Evolutionary conservation across 1,284 basidiomycete species (phyloP).

Genomic region (Mycena sp.): DNA sequence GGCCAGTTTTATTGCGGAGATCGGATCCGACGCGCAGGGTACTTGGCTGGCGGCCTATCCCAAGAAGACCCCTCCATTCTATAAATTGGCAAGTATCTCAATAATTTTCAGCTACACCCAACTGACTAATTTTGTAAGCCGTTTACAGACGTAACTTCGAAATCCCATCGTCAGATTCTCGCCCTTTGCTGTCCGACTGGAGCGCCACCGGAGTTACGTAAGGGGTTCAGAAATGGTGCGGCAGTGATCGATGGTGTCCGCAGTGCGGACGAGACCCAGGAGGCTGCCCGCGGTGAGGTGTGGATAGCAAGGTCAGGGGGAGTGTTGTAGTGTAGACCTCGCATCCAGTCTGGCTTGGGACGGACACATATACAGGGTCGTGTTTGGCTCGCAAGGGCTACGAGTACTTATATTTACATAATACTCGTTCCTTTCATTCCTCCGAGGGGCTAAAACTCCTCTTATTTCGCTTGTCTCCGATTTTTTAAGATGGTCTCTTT

Average conservation of each 20-base stretch:
- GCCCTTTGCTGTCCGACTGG: slow-evolving; percentile 2
- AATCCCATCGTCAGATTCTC: neutral
- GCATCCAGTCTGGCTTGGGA: no score
- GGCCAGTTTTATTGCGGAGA: slow-evolving; percentile 3
- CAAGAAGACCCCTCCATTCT: neutral
- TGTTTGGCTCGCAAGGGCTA: no score
- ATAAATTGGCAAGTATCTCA: neutral
- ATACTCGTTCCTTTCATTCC: no score
- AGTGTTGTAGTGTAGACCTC: no score
- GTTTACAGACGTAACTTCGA: neutral
- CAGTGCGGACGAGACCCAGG: neutral
- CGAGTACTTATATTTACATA: no score
- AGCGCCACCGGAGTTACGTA: neutral
- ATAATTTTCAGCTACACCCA: neutral
- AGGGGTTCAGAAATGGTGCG: neutral
- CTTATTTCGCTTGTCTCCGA: no score
- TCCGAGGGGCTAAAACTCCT: no score
- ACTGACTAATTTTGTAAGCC: slow-evolving; percentile 1
- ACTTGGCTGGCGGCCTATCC: neutral
- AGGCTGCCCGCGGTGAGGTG: neutral
- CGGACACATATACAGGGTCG: no score
- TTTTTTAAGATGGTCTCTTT: no score
- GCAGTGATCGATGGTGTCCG: neutral
- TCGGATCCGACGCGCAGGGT: slow-evolving; percentile 3
- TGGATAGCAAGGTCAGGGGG: no score